These are phyloP conservation scores for Colletotrichum eremochloae DNA, from an alignment of 2,329 filamentous ascomycete genomes.

Conservation along the genomic window DNA sequence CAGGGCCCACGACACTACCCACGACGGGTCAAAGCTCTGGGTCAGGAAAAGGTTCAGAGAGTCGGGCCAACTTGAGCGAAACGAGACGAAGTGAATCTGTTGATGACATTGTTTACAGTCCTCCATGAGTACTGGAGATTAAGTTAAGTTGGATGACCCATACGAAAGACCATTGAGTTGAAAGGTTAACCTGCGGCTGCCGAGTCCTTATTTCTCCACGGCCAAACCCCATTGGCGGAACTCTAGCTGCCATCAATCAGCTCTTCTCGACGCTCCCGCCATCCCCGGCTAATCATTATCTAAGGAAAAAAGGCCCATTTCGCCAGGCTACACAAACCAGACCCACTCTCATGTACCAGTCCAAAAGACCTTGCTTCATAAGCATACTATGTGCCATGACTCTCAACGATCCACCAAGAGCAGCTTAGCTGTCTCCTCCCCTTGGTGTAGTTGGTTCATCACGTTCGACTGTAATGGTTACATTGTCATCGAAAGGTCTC, in stretches of 20 bases:
- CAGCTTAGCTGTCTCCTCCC: constrained; percentile 20
- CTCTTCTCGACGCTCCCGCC: not conserved
- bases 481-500: constrained; percentile 36
- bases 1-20: not conserved
- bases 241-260: not conserved
- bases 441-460: constrained; percentile 35
- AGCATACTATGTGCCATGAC: too few relatives aligned
- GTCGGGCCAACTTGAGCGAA: too few relatives aligned
- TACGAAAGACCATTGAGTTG: constrained; percentile 4
- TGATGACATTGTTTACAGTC: not conserved
- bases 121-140: not conserved
- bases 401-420: constrained; percentile 2
- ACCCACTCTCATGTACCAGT: too few relatives aligned
- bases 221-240: not conserved
- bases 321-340: not conserved
- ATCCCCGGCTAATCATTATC: not conserved
- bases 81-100: too few relatives aligned
- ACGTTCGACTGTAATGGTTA: constrained; percentile 40
- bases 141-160: not conserved
- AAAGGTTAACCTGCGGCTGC: not conserved
- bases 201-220: not conserved
- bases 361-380: too few relatives aligned
- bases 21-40: not conserved
- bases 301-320: not conserved
- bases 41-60: not conserved